A percentile compares a stretch with the other conserved stretches of the same genome.
phyloP scores from a whole-genome alignment of 176 grass and related monocot species.

The Carex pumila region DNA sequence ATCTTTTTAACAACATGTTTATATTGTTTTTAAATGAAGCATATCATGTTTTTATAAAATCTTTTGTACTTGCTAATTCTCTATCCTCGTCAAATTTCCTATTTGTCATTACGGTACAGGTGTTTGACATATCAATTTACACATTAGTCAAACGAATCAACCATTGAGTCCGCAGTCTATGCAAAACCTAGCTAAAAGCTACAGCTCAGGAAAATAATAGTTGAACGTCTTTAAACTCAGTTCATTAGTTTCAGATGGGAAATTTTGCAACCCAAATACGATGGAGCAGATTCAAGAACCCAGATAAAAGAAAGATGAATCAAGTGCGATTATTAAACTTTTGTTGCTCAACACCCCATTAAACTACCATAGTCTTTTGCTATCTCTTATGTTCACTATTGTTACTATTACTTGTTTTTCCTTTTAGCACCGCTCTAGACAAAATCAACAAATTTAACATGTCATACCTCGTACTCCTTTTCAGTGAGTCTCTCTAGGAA shows the following conservation, averaged over 20 bases:
- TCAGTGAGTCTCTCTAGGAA: slow-evolving; percentile 81
- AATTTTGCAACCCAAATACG: neutral
- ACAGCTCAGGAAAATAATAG: neutral
- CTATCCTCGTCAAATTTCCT: neutral
- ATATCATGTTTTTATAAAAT: neutral
- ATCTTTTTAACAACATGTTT: neutral
- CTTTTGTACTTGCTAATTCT: neutral
- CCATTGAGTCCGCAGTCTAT: neutral
- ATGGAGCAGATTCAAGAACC: neutral
- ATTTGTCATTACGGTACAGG: neutral
- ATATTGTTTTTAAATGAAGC: neutral
- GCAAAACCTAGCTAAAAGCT: neutral
- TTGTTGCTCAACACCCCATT: neutral
- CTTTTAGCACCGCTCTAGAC: neutral
- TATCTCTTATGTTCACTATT: neutral
- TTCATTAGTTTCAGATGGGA: neutral
- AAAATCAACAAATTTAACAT: neutral
- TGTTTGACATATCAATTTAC: neutral
- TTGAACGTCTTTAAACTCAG: neutral
- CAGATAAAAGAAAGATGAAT: neutral
- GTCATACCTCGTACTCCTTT: slow-evolving; percentile 76
- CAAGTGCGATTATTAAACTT: neutral
- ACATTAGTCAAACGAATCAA: neutral
- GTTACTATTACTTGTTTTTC: neutral
- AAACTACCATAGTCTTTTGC: neutral